Evolutionary conservation across 2,329 filamentous ascomycete species (phyloP).

Genomic region (Alternaria triticimaculans): DNA sequence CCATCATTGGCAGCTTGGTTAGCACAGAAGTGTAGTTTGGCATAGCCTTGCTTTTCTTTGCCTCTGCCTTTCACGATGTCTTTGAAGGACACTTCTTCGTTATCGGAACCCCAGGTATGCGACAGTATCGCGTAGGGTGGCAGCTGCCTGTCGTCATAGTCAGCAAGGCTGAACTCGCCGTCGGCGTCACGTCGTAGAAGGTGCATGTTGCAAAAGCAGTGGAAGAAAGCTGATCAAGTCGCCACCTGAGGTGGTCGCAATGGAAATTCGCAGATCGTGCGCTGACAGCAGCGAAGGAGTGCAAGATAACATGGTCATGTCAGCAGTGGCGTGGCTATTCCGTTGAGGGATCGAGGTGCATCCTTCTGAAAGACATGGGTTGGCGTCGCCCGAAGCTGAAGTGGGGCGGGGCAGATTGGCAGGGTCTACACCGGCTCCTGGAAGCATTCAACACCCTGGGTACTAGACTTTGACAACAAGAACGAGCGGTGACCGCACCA

Average conservation of each 20-base stretch:
- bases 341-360: background rate
- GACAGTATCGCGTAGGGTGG: constrained; percentile 10
- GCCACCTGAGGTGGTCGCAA: background rate
- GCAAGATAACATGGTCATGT: background rate
- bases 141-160: background rate
- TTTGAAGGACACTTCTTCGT: constrained; percentile 10
- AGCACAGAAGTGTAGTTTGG: constrained; percentile 11
- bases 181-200: background rate
- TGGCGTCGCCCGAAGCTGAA: background rate
- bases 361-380: background rate
- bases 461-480: background rate
- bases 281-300: background rate
- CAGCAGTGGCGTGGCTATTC: background rate
- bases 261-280: background rate
- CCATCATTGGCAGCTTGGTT: constrained; percentile 4
- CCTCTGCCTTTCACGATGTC: constrained; percentile 6
- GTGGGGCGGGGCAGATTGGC: background rate
- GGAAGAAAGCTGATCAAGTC: background rate
- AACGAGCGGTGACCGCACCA: background rate
- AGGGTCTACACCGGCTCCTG: background rate
- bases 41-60: constrained; percentile 7
- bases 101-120: constrained; percentile 12
- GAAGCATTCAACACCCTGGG: background rate
- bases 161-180: background rate
- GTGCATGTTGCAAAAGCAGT: background rate